phyloP scores from a whole-genome alignment of 2,329 filamentous ascomycete genomes.

The Neospermospora avenae region DNA sequence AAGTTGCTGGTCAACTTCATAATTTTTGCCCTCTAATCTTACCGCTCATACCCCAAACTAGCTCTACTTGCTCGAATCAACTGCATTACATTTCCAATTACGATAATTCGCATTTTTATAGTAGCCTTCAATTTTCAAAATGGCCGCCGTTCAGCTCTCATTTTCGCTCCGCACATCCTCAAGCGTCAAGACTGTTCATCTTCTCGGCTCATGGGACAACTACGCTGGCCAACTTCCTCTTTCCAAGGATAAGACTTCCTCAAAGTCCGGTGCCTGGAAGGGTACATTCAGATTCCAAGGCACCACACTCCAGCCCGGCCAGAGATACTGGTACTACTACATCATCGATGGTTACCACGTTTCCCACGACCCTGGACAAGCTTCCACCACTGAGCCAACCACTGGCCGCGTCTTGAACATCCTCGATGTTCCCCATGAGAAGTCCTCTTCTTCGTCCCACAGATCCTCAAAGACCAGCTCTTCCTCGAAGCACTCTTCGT shows the following conservation, averaged over 20 bases:
- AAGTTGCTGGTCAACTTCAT: constrained; percentile 51
- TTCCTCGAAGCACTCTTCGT: constrained; percentile 40
- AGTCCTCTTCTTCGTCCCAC: constrained; percentile 48
- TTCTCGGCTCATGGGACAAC: constrained; percentile 98
- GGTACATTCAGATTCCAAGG: constrained; percentile 96
- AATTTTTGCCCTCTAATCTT: constrained; percentile 51
- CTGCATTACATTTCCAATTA: constrained; percentile 32
- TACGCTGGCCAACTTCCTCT: constrained; percentile 93
- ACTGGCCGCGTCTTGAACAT: constrained; percentile 97
- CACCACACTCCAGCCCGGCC: constrained; percentile 77
- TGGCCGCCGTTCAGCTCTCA: constrained; percentile 90
- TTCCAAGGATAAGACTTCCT: constrained; percentile 77
- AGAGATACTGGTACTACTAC: constrained; percentile 99
- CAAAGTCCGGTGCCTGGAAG: constrained; percentile 90
- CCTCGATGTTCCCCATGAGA: constrained; percentile 74
- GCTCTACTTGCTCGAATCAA: constrained; percentile 40
- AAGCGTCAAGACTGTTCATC: constrained; percentile 94
- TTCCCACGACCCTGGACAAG: constrained; percentile 89
- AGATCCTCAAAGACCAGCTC: constrained; percentile 42
- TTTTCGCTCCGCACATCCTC: constrained; percentile 95
- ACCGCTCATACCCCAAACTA: constrained; percentile 31
- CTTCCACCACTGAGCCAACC: constrained; percentile 89
- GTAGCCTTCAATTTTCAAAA: constrained; percentile 50
- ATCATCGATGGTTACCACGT: constrained; percentile 99
- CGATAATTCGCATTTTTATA: constrained; percentile 28